Percentiles rank a stretch among this genome's conserved stretches.
These are phyloP conservation scores for Hyaloscypha variabilis DNA, from an alignment of 495 filamentous ascomycete species.

Conservation along the genomic window DNA sequence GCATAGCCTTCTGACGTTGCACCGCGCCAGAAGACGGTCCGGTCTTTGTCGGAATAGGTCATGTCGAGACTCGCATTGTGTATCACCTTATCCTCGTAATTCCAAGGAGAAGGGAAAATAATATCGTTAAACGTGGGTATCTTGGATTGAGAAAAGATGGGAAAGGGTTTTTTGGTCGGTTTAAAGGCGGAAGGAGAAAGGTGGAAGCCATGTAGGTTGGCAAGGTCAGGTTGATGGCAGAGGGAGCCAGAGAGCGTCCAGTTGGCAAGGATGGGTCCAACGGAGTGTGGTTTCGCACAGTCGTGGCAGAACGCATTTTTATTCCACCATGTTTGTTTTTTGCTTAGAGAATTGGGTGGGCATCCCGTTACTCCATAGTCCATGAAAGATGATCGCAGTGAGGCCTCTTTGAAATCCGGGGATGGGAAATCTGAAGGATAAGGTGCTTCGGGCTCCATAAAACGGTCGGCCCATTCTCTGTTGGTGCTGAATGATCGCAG, in stretches of 20 bases:
- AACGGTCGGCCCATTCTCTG: conserved; percentile 3
- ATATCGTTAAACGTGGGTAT: conserved; percentile 66
- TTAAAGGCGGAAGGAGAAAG: conserved; percentile 64
- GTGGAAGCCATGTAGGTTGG: conserved; percentile 71
- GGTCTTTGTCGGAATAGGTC: conserved; percentile 53
- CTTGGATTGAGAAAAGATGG: conserved; percentile 76
- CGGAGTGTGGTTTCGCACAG: conserved; percentile 67
- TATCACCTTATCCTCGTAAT: conserved; percentile 61
- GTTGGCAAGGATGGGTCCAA: conserved; percentile 65
- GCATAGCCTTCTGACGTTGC: conserved; percentile 34
- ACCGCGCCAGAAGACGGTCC: conserved; percentile 64
- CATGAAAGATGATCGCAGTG: conserved; percentile 52
- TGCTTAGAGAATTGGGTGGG: conserved; percentile 58
- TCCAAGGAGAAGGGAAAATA: conserved; percentile 71
- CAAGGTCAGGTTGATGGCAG: conserved; percentile 81
- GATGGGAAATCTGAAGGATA: conserved; percentile 40
- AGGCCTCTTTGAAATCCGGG: conserved; percentile 44
- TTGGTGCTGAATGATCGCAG: conserved; percentile 3
- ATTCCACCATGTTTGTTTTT: conserved; percentile 55
- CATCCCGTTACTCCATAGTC: conserved; percentile 55
- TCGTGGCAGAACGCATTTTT: conserved; percentile 58
- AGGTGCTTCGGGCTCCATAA: conserved; percentile 27
- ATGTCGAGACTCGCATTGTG: conserved; percentile 41
- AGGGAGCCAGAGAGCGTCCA: conserved; percentile 67
- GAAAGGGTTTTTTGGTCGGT: conserved; percentile 63